Base-by-base conservation (phyloP, 768 basidiomycete genomes). In the Steccherinum ochraceum region DNA sequence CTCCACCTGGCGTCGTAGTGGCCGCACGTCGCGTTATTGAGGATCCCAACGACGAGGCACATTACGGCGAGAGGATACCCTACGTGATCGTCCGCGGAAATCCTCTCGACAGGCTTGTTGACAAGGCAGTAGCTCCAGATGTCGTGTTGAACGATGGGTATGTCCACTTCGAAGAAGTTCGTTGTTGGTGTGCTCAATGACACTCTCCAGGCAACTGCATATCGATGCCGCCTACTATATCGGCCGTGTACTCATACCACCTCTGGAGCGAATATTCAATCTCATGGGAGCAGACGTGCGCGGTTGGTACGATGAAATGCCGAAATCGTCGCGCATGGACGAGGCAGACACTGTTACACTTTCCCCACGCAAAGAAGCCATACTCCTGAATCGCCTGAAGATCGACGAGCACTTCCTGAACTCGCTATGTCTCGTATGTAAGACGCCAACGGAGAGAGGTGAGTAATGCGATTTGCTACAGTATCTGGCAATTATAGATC, bases 161-260 rank as follows among this genome's bases (percentile, higher is more conserved):
- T 45, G 72, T 65, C 3, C 11, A n/a, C n/a, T 24, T 39, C 2
- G 5, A 24, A 4, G 11, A 13, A 20, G 13, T 12, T 43, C 21
- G 19, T 21, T 43, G 11, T 12, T 23, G 16, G 20, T 39, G 20
- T 23, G 7, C 16, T 35, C 30, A 7, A 7, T 7, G 7, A 35
- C 30, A n/a, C 30, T 7, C 16, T 35, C 19, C 47, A 90, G 87
- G 39, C 77, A 84, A 53, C 68, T 81, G 42, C 80, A 81, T 18
- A 77, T 97, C n/a, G 94, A 99, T 59, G 85, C 84, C 3, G 64
- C 74, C 11, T 96, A 97, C 65, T 98, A 99, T 65, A 94, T 99
- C 59, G 77, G 79, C 0, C 74, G 80, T 42, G 83, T 93, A 13
- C 74, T 98, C 43, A 91, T 98, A 41, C 92, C 91, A 7, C 93